Base-by-base conservation (phyloP, 1,284 basidiomycete species). In the Apiotrichum akiyoshidainum region DNA sequence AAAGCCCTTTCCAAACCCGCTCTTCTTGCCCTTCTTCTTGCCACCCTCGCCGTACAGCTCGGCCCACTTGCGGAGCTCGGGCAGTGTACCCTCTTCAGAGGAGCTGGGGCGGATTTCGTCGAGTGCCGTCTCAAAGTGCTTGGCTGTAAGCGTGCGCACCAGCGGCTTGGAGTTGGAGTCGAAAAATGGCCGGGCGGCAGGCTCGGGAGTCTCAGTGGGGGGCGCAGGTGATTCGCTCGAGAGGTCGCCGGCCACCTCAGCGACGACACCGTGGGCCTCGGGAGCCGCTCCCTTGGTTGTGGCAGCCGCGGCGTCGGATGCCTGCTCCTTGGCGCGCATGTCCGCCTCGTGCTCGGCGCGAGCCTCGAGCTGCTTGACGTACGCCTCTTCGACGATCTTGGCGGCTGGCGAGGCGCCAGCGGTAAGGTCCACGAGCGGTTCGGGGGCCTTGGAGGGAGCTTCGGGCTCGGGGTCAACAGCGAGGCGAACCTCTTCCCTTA, bases 91-190 rank as follows among this genome's bases (percentile, higher is more conserved):
- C 10, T 86, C 82, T 74, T 93, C 92, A 5, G 89, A 90, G 2
- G 86, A 87, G 0, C 88, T 90, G 11, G 91, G 89, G 1, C 88
- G 87, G 65, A 94, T 92, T 75, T 94, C 90, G 66, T 83, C 86
- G 51, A 93, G 81, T 0, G 92, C 92, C 66, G 87, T 87, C 39
- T 80, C 80, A 71, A 95, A 94, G 71, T 95, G 88, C 59, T 81
- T 83, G 55, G 57, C 59, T 12, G 31, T 48, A 39, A 70, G 48
- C 0, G 65, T 55, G 22, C 66, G 63, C 48, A 21, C 33, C 4
- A 42, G 21, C 21, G 61, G 37, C 33, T 14, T 7, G 49, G 47
- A 35, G 51, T 22, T 37, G 46, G 42, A 13, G 41, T 40, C 22
- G 26, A 31, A 31, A 7, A 31, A 31, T 31, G 26, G 26, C 26